phyloP scores from a whole-genome alignment of 768 basidiomycete genomes.

The Collybiopsis confluens region DNA sequence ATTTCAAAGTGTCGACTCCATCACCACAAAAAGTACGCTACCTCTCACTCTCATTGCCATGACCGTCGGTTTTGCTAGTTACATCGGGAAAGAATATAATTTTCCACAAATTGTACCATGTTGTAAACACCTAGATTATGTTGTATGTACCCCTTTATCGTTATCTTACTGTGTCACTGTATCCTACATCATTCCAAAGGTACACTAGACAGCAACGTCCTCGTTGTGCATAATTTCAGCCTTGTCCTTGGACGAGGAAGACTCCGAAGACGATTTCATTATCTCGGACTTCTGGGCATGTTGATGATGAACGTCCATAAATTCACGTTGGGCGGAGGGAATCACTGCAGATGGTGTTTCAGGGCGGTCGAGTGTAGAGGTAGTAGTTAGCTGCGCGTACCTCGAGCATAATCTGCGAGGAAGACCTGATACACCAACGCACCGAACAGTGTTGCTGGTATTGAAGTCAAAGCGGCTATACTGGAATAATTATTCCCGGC shows the following conservation, averaged over 20 bases:
- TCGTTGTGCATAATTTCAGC: background rate
- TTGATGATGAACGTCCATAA: background rate
- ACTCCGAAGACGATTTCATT: background rate
- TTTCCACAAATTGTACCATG: no score
- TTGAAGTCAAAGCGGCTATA: constrained; percentile 40
- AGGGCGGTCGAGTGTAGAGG: background rate
- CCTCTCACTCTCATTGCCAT: no score
- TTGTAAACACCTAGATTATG: no score
- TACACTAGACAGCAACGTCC: no score
- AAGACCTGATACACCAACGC: constrained; percentile 32
- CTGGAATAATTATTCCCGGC: constrained; percentile 41
- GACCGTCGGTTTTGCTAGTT: no score
- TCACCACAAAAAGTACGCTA: no score
- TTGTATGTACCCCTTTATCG: no score
- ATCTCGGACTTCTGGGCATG: background rate
- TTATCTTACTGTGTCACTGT: no score
- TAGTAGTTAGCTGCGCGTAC: background rate
- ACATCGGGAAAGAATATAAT: no score
- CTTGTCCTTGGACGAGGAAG: background rate
- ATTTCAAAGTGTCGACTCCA: no score
- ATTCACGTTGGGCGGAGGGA: background rate
- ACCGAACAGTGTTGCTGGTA: constrained; percentile 39
- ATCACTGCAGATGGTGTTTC: background rate
- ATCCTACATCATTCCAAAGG: no score
- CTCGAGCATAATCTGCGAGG: constrained; percentile 10